These are phyloP conservation scores for Isochrysis galbana DNA, from an alignment of 78 protist species.

Conservation along the genomic window DNA sequence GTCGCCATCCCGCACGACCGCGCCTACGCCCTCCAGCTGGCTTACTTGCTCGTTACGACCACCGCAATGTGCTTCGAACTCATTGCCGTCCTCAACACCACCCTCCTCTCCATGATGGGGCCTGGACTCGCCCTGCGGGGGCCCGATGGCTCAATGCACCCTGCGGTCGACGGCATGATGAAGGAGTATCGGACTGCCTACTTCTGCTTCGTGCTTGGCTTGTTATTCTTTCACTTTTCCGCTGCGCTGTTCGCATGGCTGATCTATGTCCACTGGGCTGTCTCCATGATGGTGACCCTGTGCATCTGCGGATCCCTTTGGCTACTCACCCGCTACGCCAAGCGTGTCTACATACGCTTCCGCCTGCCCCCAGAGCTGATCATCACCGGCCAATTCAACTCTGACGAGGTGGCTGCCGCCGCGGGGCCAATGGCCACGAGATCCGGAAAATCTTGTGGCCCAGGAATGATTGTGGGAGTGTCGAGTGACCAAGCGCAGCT, in stretches of 20 bases:
- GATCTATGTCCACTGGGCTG: background rate
- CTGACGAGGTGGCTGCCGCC: background rate
- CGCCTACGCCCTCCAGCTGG: background rate
- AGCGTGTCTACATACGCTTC: conserved; percentile 1
- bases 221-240: background rate
- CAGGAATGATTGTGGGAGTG: background rate
- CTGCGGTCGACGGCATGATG: conserved; percentile 19
- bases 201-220: background rate
- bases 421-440: background rate
- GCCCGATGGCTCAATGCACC: conserved; percentile 6
- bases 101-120: conserved; percentile 23
- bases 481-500: background rate
- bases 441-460: too few species aligned
- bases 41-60: background rate
- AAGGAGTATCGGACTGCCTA: background rate
- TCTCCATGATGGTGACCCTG: background rate
- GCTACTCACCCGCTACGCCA: background rate
- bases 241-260: background rate
- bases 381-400: background rate
- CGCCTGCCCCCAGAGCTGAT: background rate
- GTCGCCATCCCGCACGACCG: background rate
- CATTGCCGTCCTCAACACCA: conserved; percentile 9
- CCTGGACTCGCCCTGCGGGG: conserved; percentile 25
- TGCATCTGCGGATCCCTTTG: background rate
- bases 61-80: background rate